Evolutionary conservation across 495 filamentous ascomycete genomes (phyloP).

Genomic region (Aeminium ludgeri): DNA sequence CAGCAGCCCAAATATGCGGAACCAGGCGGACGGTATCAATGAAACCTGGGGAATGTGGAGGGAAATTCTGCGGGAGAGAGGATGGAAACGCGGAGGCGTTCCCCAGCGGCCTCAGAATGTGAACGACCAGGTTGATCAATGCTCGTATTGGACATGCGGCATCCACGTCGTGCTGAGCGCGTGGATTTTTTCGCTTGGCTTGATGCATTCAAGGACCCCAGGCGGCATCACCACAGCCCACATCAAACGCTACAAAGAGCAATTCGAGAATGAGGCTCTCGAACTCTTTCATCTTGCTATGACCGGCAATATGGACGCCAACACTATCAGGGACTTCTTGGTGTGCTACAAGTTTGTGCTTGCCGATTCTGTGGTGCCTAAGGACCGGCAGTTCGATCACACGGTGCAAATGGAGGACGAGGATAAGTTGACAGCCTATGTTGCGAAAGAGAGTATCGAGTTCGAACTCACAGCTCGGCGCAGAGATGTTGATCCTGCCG

Average conservation of each 20-base stretch:
- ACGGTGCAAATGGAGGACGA: not conserved
- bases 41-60: not conserved
- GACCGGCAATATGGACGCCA: not conserved
- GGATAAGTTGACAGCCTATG: not conserved
- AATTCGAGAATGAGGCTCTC: not conserved
- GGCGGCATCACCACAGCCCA: too few relatives aligned
- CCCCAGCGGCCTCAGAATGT: not conserved
- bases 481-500: too few relatives aligned
- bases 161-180: not conserved
- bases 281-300: not conserved
- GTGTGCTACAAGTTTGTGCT: not conserved
- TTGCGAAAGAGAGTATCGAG: not conserved
- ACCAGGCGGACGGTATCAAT: not conserved
- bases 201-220: not conserved
- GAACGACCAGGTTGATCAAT: not conserved
- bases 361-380: not conserved
- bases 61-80: not conserved
- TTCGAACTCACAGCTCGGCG: not conserved
- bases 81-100: not conserved
- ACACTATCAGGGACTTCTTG: not conserved
- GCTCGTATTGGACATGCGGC: not conserved
- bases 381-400: not conserved
- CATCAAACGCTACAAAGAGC: too few relatives aligned
- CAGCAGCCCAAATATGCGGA: not conserved
- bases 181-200: not conserved